Evolutionary conservation across 148 eudicot genomes (phyloP), one percentile per base, ranked within the genome.

Genomic region (Tetragonia tetragonoides): DNA sequence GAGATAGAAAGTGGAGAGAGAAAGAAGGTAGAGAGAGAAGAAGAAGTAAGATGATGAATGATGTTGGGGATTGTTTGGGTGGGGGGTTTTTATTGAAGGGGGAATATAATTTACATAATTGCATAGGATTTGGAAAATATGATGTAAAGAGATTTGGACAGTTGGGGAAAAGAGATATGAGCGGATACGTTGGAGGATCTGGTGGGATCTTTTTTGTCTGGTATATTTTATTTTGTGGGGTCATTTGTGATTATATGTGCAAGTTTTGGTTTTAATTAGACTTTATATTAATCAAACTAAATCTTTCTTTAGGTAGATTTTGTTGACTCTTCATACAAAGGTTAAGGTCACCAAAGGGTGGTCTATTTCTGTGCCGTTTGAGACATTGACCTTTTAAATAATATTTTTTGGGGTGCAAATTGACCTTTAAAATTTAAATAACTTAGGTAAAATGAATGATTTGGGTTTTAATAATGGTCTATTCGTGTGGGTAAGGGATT

Each of bases 101-200:
- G 47, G 73, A 70, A 70, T 72, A 38, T 66, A 73, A 73, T 24
- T 28, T 28, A 28, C 7, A 59, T 21, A 39, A 17, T 66, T 61
- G 37, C 7, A 65, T 8, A 28, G 54, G 74, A 68, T 56, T 67
- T 68, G 23, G 72, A 53, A 57, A n/a, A 20, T 61, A 69, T 46
- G 24, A 68, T 20, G 41, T 75, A 54, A 72, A 53, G 37, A 63
- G 76, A 75, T 81, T 61, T 74, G 82, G 82, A 66, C 67, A 66
- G 73, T 74, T 80, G 73, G 41, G 77, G 15, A 60, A 68, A 20
- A 67, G 73, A 71, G 81, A 78, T 61, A 60, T 51, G 66, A 47
- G 56, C 28, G 54, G 78, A 80, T 80, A 64, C 66, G 77, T 73
- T 37, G 23, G 82, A 74, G 74, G 78, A 80, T 74, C 73, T 74